These are phyloP conservation scores for Ordospora colligata DNA, from an alignment of 371 early-diverging fungal species.

Conservation along the genomic window DNA sequence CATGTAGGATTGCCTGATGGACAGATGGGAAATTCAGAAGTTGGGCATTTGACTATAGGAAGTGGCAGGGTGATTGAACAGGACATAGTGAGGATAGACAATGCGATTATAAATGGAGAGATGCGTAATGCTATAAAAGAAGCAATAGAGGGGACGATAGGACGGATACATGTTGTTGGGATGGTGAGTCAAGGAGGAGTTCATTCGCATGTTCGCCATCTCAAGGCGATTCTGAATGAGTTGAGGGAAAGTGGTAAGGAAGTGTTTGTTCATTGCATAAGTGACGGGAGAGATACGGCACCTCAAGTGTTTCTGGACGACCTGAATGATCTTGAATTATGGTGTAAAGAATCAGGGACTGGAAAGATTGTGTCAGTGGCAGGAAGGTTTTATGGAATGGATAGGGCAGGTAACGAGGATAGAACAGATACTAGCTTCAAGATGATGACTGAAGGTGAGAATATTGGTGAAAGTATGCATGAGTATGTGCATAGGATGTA, in stretches of 20 bases:
- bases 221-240: slow-evolving; percentile 66
- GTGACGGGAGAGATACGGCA: slow-evolving; percentile 94
- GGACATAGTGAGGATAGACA: slow-evolving; percentile 63
- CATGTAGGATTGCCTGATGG: slow-evolving; percentile 92
- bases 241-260: slow-evolving; percentile 76
- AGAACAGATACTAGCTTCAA: slow-evolving; percentile 81
- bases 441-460: slow-evolving; percentile 68
- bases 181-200: slow-evolving; percentile 92
- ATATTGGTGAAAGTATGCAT: background rate
- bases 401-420: slow-evolving; percentile 97
- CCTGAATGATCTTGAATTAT: slow-evolving; percentile 61
- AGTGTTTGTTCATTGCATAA: slow-evolving; percentile 85
- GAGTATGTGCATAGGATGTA: slow-evolving; percentile 17
- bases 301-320: slow-evolving; percentile 67
- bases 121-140: slow-evolving; percentile 6
- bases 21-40: slow-evolving; percentile 98
- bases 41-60: slow-evolving; percentile 97
- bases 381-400: slow-evolving; percentile 99
- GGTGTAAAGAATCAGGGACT: slow-evolving; percentile 58
- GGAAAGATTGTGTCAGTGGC: slow-evolving; percentile 79
- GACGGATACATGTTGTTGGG: slow-evolving; percentile 77
- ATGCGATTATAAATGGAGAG: slow-evolving; percentile 5
- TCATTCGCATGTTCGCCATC: slow-evolving; percentile 88
- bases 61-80: slow-evolving; percentile 94
- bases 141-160: slow-evolving; percentile 60